Percentiles rank a stretch among this genome's conserved stretches.
phyloP scores from a whole-genome alignment of 306 rosid genomes.

The Inga laurina region DNA sequence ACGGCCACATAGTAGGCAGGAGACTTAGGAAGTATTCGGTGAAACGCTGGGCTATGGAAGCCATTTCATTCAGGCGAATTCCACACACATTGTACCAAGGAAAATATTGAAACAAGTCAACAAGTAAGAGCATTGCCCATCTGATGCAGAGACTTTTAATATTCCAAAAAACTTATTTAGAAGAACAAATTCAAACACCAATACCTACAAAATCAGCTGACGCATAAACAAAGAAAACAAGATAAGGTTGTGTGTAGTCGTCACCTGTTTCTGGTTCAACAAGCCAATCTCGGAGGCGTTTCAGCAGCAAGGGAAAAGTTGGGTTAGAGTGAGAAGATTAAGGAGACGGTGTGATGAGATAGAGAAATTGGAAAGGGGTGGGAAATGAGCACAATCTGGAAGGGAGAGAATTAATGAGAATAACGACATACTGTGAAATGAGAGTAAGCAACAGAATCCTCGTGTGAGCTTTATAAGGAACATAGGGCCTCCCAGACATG shows the following conservation, averaged over 20 bases:
- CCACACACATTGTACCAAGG: conserved; percentile 38
- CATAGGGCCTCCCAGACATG: conserved; percentile 59
- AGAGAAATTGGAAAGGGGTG: conserved; percentile 26
- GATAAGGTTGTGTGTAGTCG: conserved; percentile 9
- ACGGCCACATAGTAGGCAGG: conserved; percentile 8
- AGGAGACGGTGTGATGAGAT: background rate
- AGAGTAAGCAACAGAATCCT: conserved; percentile 46
- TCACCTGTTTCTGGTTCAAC: conserved; percentile 36
- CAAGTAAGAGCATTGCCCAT: conserved; percentile 19
- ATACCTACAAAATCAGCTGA: conserved; percentile 26
- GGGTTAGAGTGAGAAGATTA: conserved; percentile 26
- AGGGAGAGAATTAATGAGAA: conserved; percentile 45
- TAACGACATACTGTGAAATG: conserved; percentile 41
- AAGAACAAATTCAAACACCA: conserved; percentile 28
- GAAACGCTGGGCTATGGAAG: background rate
- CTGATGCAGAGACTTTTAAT: conserved; percentile 8
- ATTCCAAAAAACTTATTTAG: background rate
- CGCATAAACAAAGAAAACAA: conserved; percentile 22
- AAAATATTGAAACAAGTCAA: conserved; percentile 18
- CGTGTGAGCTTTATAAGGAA: conserved; percentile 64
- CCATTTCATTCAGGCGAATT: conserved; percentile 27
- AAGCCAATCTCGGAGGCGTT: conserved; percentile 25
- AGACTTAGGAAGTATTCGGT: background rate
- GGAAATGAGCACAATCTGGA: conserved; percentile 55
- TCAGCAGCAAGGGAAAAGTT: conserved; percentile 30